Base-by-base conservation (phyloP, 1,284 basidiomycete species). In the Microbotryum silenes-acaulis region DNA sequence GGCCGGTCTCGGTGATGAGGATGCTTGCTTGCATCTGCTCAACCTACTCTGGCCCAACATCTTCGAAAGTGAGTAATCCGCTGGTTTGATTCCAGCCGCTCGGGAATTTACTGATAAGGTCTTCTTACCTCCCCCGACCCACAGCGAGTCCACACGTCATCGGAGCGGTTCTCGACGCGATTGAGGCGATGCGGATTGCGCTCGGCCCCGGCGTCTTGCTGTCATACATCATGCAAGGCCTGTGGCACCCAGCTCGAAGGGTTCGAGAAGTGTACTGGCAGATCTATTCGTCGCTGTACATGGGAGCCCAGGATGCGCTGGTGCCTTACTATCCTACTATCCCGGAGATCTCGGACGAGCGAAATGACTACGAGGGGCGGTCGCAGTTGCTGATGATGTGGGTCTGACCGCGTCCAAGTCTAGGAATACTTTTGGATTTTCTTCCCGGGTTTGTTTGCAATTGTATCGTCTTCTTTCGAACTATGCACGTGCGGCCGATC, bases 1-100 rank as follows among this genome's bases (percentile, higher is more conserved):
- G 6, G 93, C 94, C 0, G 96, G 96, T 50, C 82, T 97, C 18
- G 96, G 96, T 0, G 93, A 92, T 72, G 96, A 99, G 77, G 96
- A 98, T 76, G 92, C 92, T 20, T 89, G 97, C 84, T 82, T 92
- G 59, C 96, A 98, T 74, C 78, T 99, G 61, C 90, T 98, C 86
- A 98, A 99, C 76, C 83, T 98, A 31, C 88, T 98, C 27, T 98
- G 94, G 93, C 96, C 96, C 4, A 98, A 98, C 75, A 92, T 93
- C 75, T 97, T 97, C 75, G 94, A 98, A 79, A 96, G 70, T 72
- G 54, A 54, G 68, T 60, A 4, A 14, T 18, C 7, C 25, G 37
- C 37, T 18, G 16, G 4, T 16, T 42, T 12, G 12, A 42, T 4
- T 18, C 14, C n/a, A 16, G 42, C 50, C 20, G 42, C 52, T 64